Base-by-base conservation (phyloP, 1,284 basidiomycete species). In the Irpex rosettiformis region DNA sequence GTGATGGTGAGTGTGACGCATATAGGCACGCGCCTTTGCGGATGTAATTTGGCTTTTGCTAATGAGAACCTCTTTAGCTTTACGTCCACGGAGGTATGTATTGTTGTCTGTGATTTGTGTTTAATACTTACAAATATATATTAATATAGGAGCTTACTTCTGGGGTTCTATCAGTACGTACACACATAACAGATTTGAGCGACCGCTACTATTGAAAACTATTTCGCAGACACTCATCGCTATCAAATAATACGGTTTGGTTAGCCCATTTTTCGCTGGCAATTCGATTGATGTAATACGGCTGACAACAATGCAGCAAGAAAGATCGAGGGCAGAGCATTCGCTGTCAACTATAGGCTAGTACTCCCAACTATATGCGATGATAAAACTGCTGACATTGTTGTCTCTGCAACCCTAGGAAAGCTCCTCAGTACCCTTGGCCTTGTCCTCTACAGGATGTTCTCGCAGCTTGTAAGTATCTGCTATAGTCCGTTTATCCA, bases 341-440 rank as follows among this genome's bases (percentile, higher is more conserved):
- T 92, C 65, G 77, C 83, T 16, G 80, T 84, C 49, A 85, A 83
- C 60, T 82, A 84, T 65, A 70, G 81, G 81, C 80, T 54, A 49
- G 66, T 63, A 37, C 47, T n/a, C 33, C 10, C 51, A 22, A 16
- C 10, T 37, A 28, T 33, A 33, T 29, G 29, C 21, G n/a, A 16
- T 18, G 24, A 48, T 48, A 60, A 68, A 77, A 0, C 73, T 79
- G 58, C n/a, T n/a, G n/a, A n/a, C n/a, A 56, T 67, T 3, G 71
- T 51, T 73, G 42, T 48, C 2, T 24, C 47, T 18, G 18, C 52
- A 45, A 45, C 16, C 10, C 2, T 61, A 82, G 82, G 29, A 90
- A 91, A 72, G 86, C 91, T 1, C 91, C 92, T 0, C 91, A 93
- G 69, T 93, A 92, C 64, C 93, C 93, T 1, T 95, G 91, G 83